These are phyloP conservation scores for Xylariaceae sp. DNA, from an alignment of 2,329 filamentous ascomycete genomes.

Conservation along the genomic window DNA sequence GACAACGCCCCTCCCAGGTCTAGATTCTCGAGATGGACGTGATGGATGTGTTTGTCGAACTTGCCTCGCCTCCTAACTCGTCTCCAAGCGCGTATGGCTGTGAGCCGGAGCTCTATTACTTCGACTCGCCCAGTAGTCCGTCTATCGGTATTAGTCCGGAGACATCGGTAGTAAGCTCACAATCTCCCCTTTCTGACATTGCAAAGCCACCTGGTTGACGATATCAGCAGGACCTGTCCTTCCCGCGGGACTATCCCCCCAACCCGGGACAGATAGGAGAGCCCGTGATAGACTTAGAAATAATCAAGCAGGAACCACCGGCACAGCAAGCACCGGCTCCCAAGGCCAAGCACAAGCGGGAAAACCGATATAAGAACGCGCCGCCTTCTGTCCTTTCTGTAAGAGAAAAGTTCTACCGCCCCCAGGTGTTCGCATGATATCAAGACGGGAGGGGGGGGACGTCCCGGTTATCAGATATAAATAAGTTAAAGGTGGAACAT, in stretches of 20 bases:
- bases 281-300: neutral
- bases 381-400: conserved; percentile 45
- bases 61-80: neutral
- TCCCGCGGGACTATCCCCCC: neutral
- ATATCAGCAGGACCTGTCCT: neutral
- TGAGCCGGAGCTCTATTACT: neutral
- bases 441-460: too few relatives aligned
- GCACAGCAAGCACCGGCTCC: conserved; percentile 11
- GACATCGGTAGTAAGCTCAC: neutral
- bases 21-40: neutral
- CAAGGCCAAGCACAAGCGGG: conserved; percentile 44
- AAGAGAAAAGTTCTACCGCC: conserved; percentile 28
- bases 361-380: conserved; percentile 50
- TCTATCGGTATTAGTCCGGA: neutral
- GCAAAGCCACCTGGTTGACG: too few relatives aligned
- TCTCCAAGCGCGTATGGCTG: neutral
- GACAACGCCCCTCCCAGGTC: too few relatives aligned
- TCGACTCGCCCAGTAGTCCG: neutral
- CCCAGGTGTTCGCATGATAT: neutral
- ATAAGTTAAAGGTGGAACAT: too few relatives aligned
- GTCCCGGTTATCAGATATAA: too few relatives aligned
- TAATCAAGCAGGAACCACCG: conserved; percentile 22
- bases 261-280: neutral
- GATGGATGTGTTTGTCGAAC: neutral
- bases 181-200: too few relatives aligned